Conservation (phyloP, 2,329 filamentous ascomycete genomes). For the Xylariaceae sp. region DNA sequence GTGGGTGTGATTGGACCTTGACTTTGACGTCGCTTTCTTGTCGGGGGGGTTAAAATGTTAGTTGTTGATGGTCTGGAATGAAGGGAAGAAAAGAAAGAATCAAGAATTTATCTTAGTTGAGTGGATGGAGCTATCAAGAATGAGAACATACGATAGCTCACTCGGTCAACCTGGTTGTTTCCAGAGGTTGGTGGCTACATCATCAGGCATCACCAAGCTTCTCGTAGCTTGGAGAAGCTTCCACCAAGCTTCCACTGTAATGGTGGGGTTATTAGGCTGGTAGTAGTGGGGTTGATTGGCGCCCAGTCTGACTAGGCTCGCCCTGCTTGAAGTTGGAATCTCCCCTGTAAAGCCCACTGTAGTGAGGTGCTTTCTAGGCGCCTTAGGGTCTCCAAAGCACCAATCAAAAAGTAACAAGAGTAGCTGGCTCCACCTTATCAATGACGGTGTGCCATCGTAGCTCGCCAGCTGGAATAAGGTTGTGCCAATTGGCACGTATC, state of each 20-base stretch:
- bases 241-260: conserved; percentile 15
- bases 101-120: conserved; percentile 4
- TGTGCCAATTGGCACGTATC: too few relatives aligned
- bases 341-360: too few relatives aligned
- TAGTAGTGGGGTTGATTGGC: neutral
- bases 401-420: too few relatives aligned
- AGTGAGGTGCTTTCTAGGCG: too few relatives aligned
- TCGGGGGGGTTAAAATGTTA: too few relatives aligned
- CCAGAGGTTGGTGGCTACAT: conserved; percentile 20
- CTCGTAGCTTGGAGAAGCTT: conserved; percentile 20
- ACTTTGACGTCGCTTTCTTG: too few relatives aligned
- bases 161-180: conserved; percentile 3
- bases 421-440: too few relatives aligned
- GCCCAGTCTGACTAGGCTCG: too few relatives aligned
- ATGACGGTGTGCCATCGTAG: too few relatives aligned
- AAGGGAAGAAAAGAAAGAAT: neutral
- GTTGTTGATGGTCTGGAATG: neutral
- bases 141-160: conserved; percentile 10
- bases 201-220: conserved; percentile 19
- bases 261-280: conserved; percentile 9
- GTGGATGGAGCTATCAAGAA: conserved; percentile 5
- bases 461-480: too few relatives aligned
- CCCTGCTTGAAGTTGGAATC: conserved; percentile 4
- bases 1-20: conserved; percentile 2
- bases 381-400: too few relatives aligned